Base-by-base conservation (phyloP, 495 filamentous ascomycete genomes). In the Penicillium diatomitis region DNA sequence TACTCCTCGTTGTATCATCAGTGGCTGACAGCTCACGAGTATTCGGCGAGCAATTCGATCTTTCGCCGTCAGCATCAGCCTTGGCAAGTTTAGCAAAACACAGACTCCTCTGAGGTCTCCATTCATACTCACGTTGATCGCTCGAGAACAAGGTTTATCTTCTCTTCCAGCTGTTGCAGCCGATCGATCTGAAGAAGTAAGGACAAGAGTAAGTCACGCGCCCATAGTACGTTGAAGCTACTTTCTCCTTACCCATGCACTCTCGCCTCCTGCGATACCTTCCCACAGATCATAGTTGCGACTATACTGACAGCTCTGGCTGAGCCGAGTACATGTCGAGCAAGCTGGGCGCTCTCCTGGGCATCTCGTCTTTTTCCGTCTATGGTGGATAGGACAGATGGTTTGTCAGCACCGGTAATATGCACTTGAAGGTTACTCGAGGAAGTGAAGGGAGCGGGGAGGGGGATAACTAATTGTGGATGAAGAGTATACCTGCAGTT, bases 321-420 rank as follows among this genome's bases (percentile, higher is more conserved):
- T 57, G 20, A 73, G 62, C 9, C 70, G 65, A 8, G 64, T 53
- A 39, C 70, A 73, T 33, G 59, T 70, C 32, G 70, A 73, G 44
- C 70, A 73, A 7, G 60, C 57, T 8, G 70, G 70, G 34, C 60
- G 62, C 52, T 73, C 70, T 12, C 67, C 70, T 6, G 70, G 70
- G 53, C 70, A 73, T 39, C 70, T 60, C n/a, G 60, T 70, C 50
- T 73, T 73, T 52, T 73, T 72, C 46, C 69, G 50, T 52, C 68
- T 72, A 41, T 44, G 3, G 2, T 20, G 28, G 2, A 20, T 20
- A 20, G 20, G 20, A 20, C 1, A 36, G 12, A 2, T 28, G 11
- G 12, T 28, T 28, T n/a, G 38, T 46, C 10, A 54, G 48, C 20
- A 5, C 1, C 1, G 8, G 6, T 11, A 8, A 10, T 6, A 32